A percentile compares a stretch with the other conserved stretches of the same genome.
phyloP scores from a whole-genome alignment of 2,329 filamentous ascomycete species.

The Aspergillus transmontanensis region DNA sequence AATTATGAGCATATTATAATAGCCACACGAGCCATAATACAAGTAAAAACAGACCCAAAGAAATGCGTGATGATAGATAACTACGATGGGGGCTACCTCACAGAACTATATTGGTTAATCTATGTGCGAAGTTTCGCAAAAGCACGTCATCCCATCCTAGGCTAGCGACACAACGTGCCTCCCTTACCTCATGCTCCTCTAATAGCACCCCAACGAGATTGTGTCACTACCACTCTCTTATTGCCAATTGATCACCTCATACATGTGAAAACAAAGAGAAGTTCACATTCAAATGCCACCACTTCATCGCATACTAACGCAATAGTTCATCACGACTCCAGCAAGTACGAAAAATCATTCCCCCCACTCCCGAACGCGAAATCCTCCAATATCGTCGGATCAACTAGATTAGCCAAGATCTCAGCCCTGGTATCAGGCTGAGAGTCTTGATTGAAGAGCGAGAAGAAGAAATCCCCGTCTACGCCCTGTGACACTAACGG shows the following conservation, averaged over 20 bases:
- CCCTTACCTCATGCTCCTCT: background rate
- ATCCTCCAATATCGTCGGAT: slow-evolving; percentile 26
- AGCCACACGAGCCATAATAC: background rate
- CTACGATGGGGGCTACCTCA: background rate
- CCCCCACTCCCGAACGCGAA: slow-evolving; percentile 27
- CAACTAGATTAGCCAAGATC: slow-evolving; percentile 27
- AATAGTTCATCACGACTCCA: slow-evolving; percentile 5
- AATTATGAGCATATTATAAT: slow-evolving; percentile 3
- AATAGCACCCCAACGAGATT: background rate
- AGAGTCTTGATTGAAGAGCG: slow-evolving; percentile 21
- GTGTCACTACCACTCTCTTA: background rate
- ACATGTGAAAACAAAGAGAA: background rate
- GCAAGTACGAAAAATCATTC: slow-evolving; percentile 19
- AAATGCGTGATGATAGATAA: background rate
- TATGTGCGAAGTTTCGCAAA: background rate
- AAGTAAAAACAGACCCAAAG: background rate
- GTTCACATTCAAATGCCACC: background rate
- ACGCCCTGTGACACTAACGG: background rate
- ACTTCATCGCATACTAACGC: background rate
- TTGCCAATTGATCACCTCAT: slow-evolving; percentile 4
- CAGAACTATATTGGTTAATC: background rate
- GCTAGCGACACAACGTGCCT: background rate
- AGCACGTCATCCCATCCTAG: background rate
- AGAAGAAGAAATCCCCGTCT: slow-evolving; percentile 21
- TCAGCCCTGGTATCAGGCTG: slow-evolving; percentile 22